Conservation (phyloP, 208 protist genomes). For the Crithidia thermophila region DNA sequence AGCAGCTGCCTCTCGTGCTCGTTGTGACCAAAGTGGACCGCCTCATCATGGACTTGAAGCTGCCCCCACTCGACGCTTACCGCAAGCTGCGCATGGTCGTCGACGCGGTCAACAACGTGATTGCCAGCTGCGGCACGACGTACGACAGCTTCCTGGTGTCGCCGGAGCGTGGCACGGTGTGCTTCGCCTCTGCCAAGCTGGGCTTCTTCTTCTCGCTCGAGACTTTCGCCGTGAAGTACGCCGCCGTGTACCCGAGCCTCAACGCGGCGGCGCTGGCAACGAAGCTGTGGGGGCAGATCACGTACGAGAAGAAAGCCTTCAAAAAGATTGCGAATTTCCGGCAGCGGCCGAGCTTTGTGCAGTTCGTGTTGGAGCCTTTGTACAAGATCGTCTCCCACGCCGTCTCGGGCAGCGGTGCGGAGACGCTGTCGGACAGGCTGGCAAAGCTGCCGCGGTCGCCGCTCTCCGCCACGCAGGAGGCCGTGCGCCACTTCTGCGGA, state of each 20-base stretch:
- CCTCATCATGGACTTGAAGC: slow-evolving; percentile 98
- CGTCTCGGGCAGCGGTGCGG: slow-evolving; percentile 58
- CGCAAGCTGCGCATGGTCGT: slow-evolving; percentile 97
- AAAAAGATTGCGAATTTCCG: slow-evolving; percentile 56
- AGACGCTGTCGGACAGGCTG: slow-evolving; percentile 49
- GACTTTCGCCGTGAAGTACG: slow-evolving; percentile 97
- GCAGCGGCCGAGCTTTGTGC: slow-evolving; percentile 96
- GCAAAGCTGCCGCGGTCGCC: slow-evolving; percentile 63
- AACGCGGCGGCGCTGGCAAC: slow-evolving; percentile 75
- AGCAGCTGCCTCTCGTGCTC: slow-evolving; percentile 91
- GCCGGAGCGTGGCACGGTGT: slow-evolving; percentile 91
- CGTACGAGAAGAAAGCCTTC: slow-evolving; percentile 81
- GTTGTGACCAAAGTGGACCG: slow-evolving; percentile 99
- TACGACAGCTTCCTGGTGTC: slow-evolving; percentile 49
- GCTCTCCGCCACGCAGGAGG: slow-evolving; percentile 62
- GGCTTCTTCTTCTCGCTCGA: slow-evolving; percentile 94
- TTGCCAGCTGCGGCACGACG: slow-evolving; percentile 55
- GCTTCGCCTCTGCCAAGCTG: slow-evolving; percentile 86
- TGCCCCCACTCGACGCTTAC: slow-evolving; percentile 99
- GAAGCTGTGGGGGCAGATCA: slow-evolving; percentile 98
- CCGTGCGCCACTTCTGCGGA: slow-evolving; percentile 73
- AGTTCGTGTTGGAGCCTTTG: slow-evolving; percentile 98
- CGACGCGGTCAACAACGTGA: slow-evolving; percentile 95
- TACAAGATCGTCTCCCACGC: slow-evolving; percentile 97
- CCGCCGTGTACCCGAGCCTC: slow-evolving; percentile 63